These are phyloP conservation scores for Turnera subulata DNA, from an alignment of 345 rosid species.

Conservation along the genomic window DNA sequence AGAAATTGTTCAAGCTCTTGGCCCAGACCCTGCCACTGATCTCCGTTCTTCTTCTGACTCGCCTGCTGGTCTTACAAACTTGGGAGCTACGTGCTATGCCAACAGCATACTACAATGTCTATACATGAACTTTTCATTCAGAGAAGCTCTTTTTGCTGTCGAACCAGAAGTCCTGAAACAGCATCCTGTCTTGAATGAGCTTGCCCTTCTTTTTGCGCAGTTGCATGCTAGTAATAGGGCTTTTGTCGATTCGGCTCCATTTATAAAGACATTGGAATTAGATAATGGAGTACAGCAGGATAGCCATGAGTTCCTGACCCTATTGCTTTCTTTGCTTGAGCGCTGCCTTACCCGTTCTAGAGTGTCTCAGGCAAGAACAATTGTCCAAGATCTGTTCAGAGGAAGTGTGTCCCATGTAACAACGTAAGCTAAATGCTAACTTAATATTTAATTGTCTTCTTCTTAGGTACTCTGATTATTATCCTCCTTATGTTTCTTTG, in stretches of 20 bases:
- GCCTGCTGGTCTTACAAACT: constrained; percentile 87
- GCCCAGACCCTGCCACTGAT: constrained; percentile 64
- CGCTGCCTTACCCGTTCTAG: constrained; percentile 65
- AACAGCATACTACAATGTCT: constrained; percentile 93
- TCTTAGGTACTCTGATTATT: constrained; percentile 2
- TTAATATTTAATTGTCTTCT: background rate
- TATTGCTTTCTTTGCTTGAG: constrained; percentile 94
- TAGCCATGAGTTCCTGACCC: constrained; percentile 89
- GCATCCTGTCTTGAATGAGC: constrained; percentile 84
- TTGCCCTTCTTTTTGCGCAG: constrained; percentile 78
- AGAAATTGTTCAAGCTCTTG: constrained; percentile 56
- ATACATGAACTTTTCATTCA: constrained; percentile 78
- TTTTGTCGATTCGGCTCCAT: constrained; percentile 89
- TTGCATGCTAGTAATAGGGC: constrained; percentile 76
- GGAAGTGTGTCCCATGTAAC: constrained; percentile 98
- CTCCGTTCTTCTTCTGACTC: constrained; percentile 62
- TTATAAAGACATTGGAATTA: constrained; percentile 80
- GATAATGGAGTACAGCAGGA: constrained; percentile 98
- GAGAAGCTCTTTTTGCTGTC: constrained; percentile 77
- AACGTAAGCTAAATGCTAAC: constrained; percentile 48
- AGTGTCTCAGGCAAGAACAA: constrained; percentile 55
- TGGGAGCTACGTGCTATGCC: constrained; percentile 98
- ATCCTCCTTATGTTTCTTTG: background rate
- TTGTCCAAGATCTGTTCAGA: constrained; percentile 95
- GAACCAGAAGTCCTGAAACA: constrained; percentile 67